Percentiles rank a stretch among this genome's conserved stretches.
phyloP scores from a whole-genome alignment of 306 rosid species.

The Canavalia ensiformis region DNA sequence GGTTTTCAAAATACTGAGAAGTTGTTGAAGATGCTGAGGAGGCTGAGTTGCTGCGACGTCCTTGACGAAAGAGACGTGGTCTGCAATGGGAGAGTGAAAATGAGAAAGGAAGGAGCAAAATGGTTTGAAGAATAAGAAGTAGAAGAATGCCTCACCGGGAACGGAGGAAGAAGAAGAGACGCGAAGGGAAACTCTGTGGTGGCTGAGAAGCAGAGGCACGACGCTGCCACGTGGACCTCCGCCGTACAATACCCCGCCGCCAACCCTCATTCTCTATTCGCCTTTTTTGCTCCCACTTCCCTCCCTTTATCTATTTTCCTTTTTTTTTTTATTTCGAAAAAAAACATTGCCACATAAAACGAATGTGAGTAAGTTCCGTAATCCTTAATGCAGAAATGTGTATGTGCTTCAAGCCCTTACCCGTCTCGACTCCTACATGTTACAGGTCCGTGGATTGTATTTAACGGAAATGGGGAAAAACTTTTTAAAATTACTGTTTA shows the following conservation, averaged over 20 bases:
- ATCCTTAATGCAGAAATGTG: neutral
- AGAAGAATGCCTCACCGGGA: constrained; percentile 49
- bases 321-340: neutral
- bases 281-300: constrained; percentile 19
- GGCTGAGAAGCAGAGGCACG: constrained; percentile 67
- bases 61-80: constrained; percentile 83
- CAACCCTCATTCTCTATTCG: constrained; percentile 60
- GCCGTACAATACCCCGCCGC: constrained; percentile 73
- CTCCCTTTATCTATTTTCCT: neutral
- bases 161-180: constrained; percentile 53
- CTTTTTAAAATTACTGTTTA: no score
- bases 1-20: constrained; percentile 70
- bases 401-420: neutral
- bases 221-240: constrained; percentile 73
- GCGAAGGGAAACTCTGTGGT: constrained; percentile 57
- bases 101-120: neutral
- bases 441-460: no score
- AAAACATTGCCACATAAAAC: constrained; percentile 35
- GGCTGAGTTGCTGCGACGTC: constrained; percentile 82
- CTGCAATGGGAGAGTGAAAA: constrained; percentile 51
- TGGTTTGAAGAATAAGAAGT: neutral
- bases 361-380: neutral
- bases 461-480: no score
- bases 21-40: constrained; percentile 77
- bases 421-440: no score